These are phyloP conservation scores for Rhodotorula taiwanensis DNA, from an alignment of 768 basidiomycete species.

Conservation along the genomic window DNA sequence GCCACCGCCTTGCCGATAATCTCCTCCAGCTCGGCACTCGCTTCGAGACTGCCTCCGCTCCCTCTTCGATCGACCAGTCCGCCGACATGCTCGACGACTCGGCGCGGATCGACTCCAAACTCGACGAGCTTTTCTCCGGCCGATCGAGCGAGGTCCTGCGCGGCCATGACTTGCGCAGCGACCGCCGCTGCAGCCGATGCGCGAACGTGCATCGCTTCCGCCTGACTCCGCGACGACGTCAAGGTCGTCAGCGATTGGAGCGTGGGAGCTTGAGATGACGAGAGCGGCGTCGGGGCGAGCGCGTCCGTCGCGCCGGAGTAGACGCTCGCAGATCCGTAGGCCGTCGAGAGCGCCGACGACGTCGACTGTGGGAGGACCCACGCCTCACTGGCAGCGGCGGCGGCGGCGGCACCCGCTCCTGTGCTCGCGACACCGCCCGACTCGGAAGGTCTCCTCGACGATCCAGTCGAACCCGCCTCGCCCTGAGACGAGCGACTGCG, in stretches of 20 bases:
- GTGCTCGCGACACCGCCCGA: too few relatives aligned
- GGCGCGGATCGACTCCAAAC: constrained; percentile 4
- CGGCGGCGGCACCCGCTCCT: too few relatives aligned
- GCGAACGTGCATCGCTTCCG: constrained; percentile 33
- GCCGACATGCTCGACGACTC: constrained; percentile 17
- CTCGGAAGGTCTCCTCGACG: too few relatives aligned
- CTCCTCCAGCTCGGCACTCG: not conserved
- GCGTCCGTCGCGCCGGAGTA: not conserved
- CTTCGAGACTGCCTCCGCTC: not conserved
- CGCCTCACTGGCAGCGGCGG: not conserved
- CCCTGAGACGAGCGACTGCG: not conserved
- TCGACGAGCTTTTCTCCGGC: constrained; percentile 17
- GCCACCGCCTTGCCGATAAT: not conserved
- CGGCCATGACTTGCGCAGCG: constrained; percentile 36
- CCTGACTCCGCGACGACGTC: constrained; percentile 6
- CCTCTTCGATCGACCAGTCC: constrained; percentile 4
- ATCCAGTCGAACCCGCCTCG: too few relatives aligned
- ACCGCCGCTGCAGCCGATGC: constrained; percentile 36
- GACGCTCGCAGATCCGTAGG: not conserved
- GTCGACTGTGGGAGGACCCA: not conserved
- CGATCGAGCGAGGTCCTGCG: constrained; percentile 27
- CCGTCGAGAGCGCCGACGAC: not conserved
- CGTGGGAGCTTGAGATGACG: constrained; percentile 17
- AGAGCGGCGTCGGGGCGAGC: not conserved
- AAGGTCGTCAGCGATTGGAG: constrained; percentile 13